phyloP scores from a whole-genome alignment of 2,329 filamentous ascomycete species.

The Mariannaea sp. region DNA sequence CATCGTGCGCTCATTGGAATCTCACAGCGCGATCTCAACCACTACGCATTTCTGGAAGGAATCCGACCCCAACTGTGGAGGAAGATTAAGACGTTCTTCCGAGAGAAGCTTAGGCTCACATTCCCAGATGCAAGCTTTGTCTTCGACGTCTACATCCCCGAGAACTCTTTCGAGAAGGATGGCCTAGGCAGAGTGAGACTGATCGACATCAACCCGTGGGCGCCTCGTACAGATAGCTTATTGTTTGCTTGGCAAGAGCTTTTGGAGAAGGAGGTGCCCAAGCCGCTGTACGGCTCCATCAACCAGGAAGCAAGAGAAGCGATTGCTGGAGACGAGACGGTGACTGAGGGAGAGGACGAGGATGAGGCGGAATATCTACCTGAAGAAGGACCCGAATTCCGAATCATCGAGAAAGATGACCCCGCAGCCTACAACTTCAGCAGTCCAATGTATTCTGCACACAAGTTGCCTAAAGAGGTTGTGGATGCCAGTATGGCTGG shows the following conservation, averaged over 20 bases:
- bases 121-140: slow-evolving; percentile 85
- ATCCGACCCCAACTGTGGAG: slow-evolving; percentile 69
- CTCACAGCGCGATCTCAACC: slow-evolving; percentile 86
- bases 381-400: slow-evolving; percentile 74
- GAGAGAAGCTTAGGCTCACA: slow-evolving; percentile 70
- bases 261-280: slow-evolving; percentile 69
- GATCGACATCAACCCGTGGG: slow-evolving; percentile 96
- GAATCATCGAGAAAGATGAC: slow-evolving; percentile 81
- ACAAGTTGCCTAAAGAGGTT: slow-evolving; percentile 93
- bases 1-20: slow-evolving; percentile 79
- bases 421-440: slow-evolving; percentile 87
- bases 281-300: slow-evolving; percentile 57
- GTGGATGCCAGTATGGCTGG: slow-evolving; percentile 72
- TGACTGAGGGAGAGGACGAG: slow-evolving; percentile 46
- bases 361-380: slow-evolving; percentile 55
- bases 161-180: slow-evolving; percentile 57
- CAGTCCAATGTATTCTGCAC: slow-evolving; percentile 87
- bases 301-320: slow-evolving; percentile 39
- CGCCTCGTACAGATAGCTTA: slow-evolving; percentile 82
- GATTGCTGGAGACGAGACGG: slow-evolving; percentile 45
- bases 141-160: slow-evolving; percentile 92
- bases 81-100: slow-evolving; percentile 79
- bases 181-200: slow-evolving; percentile 78
- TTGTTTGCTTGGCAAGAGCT: slow-evolving; percentile 91
- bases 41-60: slow-evolving; percentile 77